A percentile compares a stretch with the other conserved stretches of the same genome.
These are phyloP conservation scores for Adansonia digitata DNA, from an alignment of 345 rosid species.

Conservation along the genomic window DNA sequence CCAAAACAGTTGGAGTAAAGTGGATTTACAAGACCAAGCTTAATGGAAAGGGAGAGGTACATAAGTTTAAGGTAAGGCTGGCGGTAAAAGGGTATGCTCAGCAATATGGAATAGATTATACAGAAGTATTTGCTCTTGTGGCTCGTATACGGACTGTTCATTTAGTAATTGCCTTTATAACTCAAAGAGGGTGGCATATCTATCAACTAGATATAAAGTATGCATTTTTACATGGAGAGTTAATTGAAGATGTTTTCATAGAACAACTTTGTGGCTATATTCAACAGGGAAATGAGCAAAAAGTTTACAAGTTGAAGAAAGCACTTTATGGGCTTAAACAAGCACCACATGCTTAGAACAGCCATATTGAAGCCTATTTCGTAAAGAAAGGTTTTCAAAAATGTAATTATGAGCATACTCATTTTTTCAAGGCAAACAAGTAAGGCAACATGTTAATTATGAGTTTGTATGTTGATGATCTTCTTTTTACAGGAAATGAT, in stretches of 20 bases:
- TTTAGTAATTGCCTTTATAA: neutral
- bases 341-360: too few species aligned
- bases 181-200: neutral
- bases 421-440: neutral
- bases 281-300: too few species aligned
- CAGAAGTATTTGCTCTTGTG: neutral
- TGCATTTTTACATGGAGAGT: too few species aligned
- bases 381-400: too few species aligned
- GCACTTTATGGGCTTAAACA: too few species aligned
- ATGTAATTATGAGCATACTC: neutral
- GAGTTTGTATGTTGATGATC: neutral
- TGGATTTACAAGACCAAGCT: neutral
- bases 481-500: neutral
- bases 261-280: too few species aligned
- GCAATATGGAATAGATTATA: neutral
- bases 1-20: neutral
- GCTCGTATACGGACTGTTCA: neutral
- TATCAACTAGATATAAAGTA: too few species aligned
- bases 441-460: too few species aligned
- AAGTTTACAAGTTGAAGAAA: too few species aligned
- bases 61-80: too few species aligned
- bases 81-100: neutral
- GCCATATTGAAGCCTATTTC: too few species aligned
- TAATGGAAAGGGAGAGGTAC: neutral
- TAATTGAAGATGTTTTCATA: too few species aligned